Evolutionary conservation across 495 filamentous ascomycete species (phyloP), one percentile per base, ranked within the genome.

Genomic region (Hyphodiscus hymeniophilus): DNA sequence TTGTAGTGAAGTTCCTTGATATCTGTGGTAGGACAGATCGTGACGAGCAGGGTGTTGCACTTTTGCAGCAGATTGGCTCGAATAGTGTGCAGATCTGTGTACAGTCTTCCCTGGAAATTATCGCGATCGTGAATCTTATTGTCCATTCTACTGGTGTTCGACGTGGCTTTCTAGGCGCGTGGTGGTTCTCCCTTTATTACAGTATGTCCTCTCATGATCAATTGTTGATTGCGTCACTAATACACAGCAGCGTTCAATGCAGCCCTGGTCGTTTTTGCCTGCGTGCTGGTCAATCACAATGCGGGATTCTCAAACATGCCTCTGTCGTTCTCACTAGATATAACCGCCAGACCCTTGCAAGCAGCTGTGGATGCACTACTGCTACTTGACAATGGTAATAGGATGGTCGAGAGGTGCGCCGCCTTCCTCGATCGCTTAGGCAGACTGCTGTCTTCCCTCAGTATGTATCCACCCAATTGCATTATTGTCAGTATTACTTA

Each of bases 201-300:
- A 61, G n/a, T n/a, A n/a, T n/a, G n/a, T n/a, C n/a, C n/a, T n/a
- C n/a, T n/a, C n/a, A n/a, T n/a, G n/a, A n/a, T n/a, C n/a, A n/a
- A n/a, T n/a, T n/a, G n/a, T n/a, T n/a, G n/a, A n/a, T n/a, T n/a
- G n/a, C n/a, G n/a, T n/a, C n/a, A n/a, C n/a, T n/a, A n/a, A n/a
- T n/a, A n/a, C n/a, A n/a, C n/a, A n/a, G n/a, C n/a, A n/a, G n/a
- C 58, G 17, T 68, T 68, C 42, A 65, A 67, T 18, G 55, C 64
- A 0, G 60, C 58, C 13, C 47, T 67, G n/a, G 58, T 63, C 1
- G 47, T 65, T 7, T 48, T 67, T 21, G 61, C 57, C 1, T 38
- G n/a, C n/a, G n/a, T 45, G 5, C 20, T 62, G 13, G 56, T 59
- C 40, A 45, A 60, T 5, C 50, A 41, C n/a, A 45, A 52, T 5